A percentile compares a stretch with the other conserved stretches of the same genome.
Evolutionary conservation across 768 basidiomycete genomes (phyloP).

Genomic region (Mycena chlorophos): DNA sequence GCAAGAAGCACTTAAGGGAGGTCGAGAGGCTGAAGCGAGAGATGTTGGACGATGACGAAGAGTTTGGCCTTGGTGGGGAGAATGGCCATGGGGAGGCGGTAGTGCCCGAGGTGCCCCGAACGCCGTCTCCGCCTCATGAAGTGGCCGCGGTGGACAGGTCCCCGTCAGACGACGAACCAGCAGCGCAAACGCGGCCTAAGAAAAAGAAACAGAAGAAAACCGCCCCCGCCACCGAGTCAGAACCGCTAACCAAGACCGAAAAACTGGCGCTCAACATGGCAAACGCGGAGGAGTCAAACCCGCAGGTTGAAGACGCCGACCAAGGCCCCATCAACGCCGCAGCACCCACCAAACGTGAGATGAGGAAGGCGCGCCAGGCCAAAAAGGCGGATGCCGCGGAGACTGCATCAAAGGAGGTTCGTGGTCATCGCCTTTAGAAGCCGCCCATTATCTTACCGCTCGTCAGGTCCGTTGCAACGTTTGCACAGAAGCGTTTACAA

Average conservation of each 20-base stretch:
- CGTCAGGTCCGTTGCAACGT: slow-evolving; percentile 60
- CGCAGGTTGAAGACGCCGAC: slow-evolving; percentile 10
- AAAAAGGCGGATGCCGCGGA: slow-evolving; percentile 57
- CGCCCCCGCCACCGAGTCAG: background rate
- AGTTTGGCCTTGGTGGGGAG: slow-evolving; percentile 53
- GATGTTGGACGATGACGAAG: slow-evolving; percentile 76
- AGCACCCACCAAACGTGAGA: slow-evolving; percentile 72
- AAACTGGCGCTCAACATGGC: slow-evolving; percentile 19
- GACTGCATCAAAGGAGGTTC: slow-evolving; percentile 28
- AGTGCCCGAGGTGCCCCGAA: background rate
- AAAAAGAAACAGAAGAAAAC: slow-evolving; percentile 20
- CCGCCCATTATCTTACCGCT: background rate
- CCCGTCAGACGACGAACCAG: background rate
- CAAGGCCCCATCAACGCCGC: slow-evolving; percentile 17
- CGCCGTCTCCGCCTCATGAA: background rate
- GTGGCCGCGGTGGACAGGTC: background rate
- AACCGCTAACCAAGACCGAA: slow-evolving; percentile 24
- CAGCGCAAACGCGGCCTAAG: slow-evolving; percentile 7
- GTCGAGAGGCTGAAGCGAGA: slow-evolving; percentile 74
- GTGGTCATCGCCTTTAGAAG: background rate
- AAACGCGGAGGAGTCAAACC: slow-evolving; percentile 10
- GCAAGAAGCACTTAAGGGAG: slow-evolving; percentile 90
- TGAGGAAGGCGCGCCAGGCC: slow-evolving; percentile 73
- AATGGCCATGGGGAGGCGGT: slow-evolving; percentile 15
- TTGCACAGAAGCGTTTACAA: slow-evolving; percentile 62